A percentile compares a stretch with the other conserved stretches of the same genome.
Evolutionary conservation across 2,329 filamentous ascomycete species (phyloP).

Genomic region (Byssoonygena ceratinophila): DNA sequence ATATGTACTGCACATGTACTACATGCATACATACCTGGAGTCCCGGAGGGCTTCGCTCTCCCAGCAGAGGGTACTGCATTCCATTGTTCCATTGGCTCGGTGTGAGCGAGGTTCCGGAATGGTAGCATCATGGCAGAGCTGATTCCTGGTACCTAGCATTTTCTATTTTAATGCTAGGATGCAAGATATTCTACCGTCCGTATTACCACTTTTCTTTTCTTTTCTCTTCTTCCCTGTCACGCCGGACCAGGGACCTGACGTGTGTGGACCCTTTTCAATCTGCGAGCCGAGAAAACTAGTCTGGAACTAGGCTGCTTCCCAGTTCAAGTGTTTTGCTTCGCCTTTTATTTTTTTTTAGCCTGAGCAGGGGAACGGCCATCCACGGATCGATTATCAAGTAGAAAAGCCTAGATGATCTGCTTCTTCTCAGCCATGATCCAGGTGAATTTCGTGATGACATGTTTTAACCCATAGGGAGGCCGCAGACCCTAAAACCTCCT

Average conservation of each 20-base stretch:
- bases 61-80: not conserved
- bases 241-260: constrained; percentile 8
- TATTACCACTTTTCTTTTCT: constrained; percentile 7
- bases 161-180: constrained; percentile 12
- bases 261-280: not conserved
- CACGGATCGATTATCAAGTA: not conserved
- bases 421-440: not conserved
- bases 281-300: not conserved
- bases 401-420: constrained; percentile 7
- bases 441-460: constrained; percentile 4
- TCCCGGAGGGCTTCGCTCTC: not conserved
- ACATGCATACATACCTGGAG: not conserved
- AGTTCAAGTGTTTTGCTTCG: not conserved
- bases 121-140: constrained; percentile 7
- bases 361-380: constrained; percentile 2
- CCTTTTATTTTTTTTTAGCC: not conserved
- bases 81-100: constrained; percentile 8
- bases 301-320: constrained; percentile 4
- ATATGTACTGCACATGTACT: not conserved
- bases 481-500: constrained; percentile 5
- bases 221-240: constrained; percentile 2
- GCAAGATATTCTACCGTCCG: constrained; percentile 7
- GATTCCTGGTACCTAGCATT: constrained; percentile 1
- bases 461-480: constrained; percentile 3
- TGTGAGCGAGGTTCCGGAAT: constrained; percentile 4